phyloP scores from a whole-genome alignment of 768 basidiomycete species.

The Artomyces pyxidatus region DNA sequence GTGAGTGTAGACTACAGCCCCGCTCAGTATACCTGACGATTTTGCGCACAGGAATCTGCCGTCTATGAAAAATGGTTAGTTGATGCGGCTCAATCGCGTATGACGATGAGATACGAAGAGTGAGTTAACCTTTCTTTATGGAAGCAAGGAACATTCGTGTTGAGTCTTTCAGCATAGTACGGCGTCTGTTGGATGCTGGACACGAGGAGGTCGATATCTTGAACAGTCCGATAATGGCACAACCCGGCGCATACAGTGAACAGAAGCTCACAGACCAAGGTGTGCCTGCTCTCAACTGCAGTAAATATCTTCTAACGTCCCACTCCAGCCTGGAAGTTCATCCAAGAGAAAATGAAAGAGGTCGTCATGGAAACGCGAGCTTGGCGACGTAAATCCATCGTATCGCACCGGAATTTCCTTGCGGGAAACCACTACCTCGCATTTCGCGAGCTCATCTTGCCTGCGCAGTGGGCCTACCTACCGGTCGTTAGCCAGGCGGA shows the following conservation, averaged over 20 bases:
- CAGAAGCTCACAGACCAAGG: conserved; percentile 7
- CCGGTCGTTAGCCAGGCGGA: conserved; percentile 1
- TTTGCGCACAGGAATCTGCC: conserved; percentile 3
- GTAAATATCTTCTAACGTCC: background rate
- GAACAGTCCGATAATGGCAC: background rate
- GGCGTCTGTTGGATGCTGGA: conserved; percentile 2
- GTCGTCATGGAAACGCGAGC: background rate
- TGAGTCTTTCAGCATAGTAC: background rate
- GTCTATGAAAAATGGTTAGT: conserved; percentile 8
- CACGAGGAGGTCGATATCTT: conserved; percentile 7
- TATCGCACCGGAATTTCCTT: background rate
- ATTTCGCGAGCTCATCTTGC: conserved; percentile 6
- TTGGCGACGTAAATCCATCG: background rate
- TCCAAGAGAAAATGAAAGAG: conserved; percentile 3
- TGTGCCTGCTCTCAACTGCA: background rate
- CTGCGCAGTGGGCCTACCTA: conserved; percentile 8
- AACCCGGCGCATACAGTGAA: conserved; percentile 5
- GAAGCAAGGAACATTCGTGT: background rate
- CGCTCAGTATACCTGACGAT: background rate
- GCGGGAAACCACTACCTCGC: background rate
- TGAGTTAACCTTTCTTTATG: background rate
- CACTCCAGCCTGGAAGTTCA: conserved; percentile 9
- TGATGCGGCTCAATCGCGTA: background rate
- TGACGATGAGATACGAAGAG: conserved; percentile 5
- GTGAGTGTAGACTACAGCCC: background rate